A percentile compares a stretch with the other conserved stretches of the same genome.
Evolutionary conservation across 208 protist genomes (phyloP).

Genomic region (Herpetomonas samuelpessoai): DNA sequence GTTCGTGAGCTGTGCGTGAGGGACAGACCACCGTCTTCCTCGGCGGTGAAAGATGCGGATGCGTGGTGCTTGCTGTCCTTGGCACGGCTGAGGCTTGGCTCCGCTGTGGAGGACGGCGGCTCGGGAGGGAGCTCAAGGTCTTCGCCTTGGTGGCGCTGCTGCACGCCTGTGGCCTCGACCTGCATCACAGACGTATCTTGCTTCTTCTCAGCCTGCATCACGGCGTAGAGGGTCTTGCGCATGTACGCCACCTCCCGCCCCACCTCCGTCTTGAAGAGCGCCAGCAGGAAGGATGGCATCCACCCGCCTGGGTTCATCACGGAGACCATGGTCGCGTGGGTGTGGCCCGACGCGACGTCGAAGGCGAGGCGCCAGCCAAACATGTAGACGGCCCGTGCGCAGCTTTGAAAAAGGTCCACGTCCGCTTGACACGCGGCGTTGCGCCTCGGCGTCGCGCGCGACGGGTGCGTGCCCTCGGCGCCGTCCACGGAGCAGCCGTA

Average conservation of each 20-base stretch:
- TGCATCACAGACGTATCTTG: too few species aligned
- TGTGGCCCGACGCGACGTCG: constrained; percentile 18
- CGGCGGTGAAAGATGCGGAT: too few species aligned
- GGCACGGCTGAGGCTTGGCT: too few species aligned
- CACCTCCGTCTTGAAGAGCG: constrained; percentile 44
- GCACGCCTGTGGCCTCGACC: too few species aligned
- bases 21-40: too few species aligned
- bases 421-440: not conserved
- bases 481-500: constrained; percentile 49
- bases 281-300: constrained; percentile 50
- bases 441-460: too few species aligned
- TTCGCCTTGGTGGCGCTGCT: too few species aligned
- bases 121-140: too few species aligned
- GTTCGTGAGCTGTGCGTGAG: too few species aligned
- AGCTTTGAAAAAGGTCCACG: constrained; percentile 12
- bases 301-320: constrained; percentile 58
- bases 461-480: not conserved
- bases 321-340: constrained; percentile 35
- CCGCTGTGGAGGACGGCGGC: too few species aligned
- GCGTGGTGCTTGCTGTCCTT: too few species aligned
- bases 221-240: constrained; percentile 38
- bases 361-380: constrained; percentile 34
- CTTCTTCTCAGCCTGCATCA: too few species aligned
- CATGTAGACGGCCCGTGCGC: constrained; percentile 20
- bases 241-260: constrained; percentile 34